A percentile compares a stretch with the other conserved stretches of the same genome.
phyloP scores from a whole-genome alignment of 768 basidiomycete species.

The Infundibulicybe gibba region DNA sequence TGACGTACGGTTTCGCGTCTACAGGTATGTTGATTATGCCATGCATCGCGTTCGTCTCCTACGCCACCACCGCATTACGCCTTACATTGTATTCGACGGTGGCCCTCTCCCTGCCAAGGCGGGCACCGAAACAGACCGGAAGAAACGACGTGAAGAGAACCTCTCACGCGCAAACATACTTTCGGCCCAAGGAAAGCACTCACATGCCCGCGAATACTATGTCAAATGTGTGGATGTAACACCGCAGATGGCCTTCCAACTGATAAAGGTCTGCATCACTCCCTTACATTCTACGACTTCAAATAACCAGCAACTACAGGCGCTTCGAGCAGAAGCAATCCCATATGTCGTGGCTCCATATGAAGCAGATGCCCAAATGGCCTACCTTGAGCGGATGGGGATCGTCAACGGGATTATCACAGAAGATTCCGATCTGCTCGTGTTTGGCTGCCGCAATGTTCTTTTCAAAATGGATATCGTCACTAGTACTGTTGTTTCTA shows the following conservation, averaged over 20 bases:
- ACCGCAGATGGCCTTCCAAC: conserved; percentile 94
- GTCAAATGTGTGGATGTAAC: conserved; percentile 93
- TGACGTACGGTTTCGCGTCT: too few relatives aligned
- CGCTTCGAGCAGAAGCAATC: conserved; percentile 76
- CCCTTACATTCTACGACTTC: background rate
- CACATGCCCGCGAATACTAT: conserved; percentile 84
- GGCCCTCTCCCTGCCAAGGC: conserved; percentile 94
- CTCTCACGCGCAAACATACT: conserved; percentile 71
- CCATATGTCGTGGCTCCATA: conserved; percentile 94
- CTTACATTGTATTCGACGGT: conserved; percentile 95
- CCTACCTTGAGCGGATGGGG: conserved; percentile 82
- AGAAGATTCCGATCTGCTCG: conserved; percentile 96
- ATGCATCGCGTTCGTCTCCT: conserved; percentile 91
- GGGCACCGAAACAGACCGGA: conserved; percentile 81
- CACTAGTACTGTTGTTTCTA: conserved; percentile 59
- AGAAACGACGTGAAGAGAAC: conserved; percentile 71
- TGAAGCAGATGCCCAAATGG: conserved; percentile 96
- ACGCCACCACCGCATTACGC: conserved; percentile 78
- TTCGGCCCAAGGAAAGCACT: conserved; percentile 71
- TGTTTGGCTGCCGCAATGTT: conserved; percentile 92
- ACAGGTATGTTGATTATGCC: conserved; percentile 92
- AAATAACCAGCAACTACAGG: conserved; percentile 41
- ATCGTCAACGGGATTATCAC: conserved; percentile 90
- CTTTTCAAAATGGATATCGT: conserved; percentile 88
- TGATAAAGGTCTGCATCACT: conserved; percentile 77